These are phyloP conservation scores for Epichloe glyceriae DNA, from an alignment of 2,329 filamentous ascomycete species.

Conservation along the genomic window DNA sequence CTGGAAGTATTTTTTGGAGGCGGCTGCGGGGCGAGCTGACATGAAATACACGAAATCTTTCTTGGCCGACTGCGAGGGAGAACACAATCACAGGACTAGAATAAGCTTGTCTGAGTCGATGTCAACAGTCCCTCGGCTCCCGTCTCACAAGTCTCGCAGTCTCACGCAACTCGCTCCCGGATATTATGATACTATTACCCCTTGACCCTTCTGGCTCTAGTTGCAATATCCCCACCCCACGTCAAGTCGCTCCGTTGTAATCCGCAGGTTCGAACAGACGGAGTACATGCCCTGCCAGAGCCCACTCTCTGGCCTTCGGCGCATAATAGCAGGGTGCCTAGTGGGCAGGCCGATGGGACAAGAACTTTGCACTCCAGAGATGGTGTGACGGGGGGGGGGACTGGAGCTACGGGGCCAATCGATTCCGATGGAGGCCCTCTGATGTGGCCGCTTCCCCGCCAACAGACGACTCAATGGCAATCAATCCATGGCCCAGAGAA, in stretches of 20 bases:
- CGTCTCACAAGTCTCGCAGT: conserved; percentile 4
- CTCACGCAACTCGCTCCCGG: neutral
- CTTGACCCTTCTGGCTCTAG: too few species aligned
- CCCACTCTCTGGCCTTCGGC: neutral
- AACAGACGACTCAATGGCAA: neutral
- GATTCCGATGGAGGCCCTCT: neutral
- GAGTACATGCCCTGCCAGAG: neutral
- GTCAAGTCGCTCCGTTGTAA: too few species aligned
- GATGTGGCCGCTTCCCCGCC: neutral
- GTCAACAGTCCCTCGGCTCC: conserved; percentile 2
- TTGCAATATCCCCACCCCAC: too few species aligned
- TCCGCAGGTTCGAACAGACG: too few species aligned
- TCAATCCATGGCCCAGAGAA: neutral
- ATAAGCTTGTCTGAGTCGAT: neutral
- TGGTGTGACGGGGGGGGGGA: neutral
- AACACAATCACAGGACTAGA: neutral
- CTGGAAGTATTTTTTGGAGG: neutral
- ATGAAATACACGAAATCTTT: too few species aligned
- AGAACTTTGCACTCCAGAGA: neutral
- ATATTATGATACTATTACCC: too few species aligned
- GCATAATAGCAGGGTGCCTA: neutral
- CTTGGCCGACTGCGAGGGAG: neutral
- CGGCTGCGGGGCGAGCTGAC: conserved; percentile 5
- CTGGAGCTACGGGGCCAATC: neutral
- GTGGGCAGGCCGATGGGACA: neutral